phyloP scores from a whole-genome alignment of 495 filamentous ascomycete species.

The Sordaria brevicollis region DNA sequence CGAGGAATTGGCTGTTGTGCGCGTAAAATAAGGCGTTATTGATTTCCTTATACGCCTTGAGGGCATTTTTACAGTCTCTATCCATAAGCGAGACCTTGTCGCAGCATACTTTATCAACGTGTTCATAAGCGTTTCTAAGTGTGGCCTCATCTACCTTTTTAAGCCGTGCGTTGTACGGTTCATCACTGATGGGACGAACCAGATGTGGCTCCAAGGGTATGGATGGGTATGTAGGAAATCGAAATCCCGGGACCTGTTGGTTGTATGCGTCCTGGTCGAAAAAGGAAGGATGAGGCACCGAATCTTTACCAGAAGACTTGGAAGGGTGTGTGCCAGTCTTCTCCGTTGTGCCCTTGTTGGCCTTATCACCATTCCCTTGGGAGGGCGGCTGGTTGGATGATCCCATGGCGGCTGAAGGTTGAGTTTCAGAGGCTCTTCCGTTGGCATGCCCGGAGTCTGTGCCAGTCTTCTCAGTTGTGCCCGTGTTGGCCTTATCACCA shows the following conservation, averaged over 20 bases:
- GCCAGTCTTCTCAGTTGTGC: background rate
- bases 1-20: background rate
- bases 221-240: background rate
- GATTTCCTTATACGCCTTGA: background rate
- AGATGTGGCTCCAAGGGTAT: background rate
- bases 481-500: background rate
- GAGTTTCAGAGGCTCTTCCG: background rate
- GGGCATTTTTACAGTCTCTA: background rate
- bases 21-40: background rate
- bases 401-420: background rate
- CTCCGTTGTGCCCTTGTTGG: background rate
- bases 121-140: background rate
- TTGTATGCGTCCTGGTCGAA: background rate
- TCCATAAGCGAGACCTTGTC: background rate
- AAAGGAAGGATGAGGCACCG: background rate
- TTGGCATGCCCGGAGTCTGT: background rate
- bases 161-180: background rate
- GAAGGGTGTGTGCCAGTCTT: background rate
- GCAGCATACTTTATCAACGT: background rate
- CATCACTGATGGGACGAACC: background rate
- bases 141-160: background rate
- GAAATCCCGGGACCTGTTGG: background rate
- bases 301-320: too few relatives aligned
- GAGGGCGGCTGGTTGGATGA: background rate
- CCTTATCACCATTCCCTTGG: background rate